Percentiles rank a stretch among this genome's conserved stretches.
Evolutionary conservation across 2,329 filamentous ascomycete genomes (phyloP).

Genomic region (Colletotrichum trifolii): DNA sequence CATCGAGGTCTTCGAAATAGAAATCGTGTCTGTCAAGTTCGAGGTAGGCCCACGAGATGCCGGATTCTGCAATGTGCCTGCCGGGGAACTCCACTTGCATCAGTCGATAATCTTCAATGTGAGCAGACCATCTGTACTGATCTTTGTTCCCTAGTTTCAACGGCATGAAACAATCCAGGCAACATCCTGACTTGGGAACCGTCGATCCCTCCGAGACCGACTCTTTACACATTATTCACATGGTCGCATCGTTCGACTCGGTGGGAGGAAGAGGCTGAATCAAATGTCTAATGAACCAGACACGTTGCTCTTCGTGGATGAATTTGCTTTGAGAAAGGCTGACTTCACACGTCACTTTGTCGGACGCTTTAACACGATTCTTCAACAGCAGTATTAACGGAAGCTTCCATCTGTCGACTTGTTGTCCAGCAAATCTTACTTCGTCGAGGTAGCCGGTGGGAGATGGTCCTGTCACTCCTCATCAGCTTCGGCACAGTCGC

Average conservation of each 20-base stretch:
- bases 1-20: conserved; percentile 13
- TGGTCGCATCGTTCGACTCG: not conserved
- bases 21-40: conserved; percentile 14
- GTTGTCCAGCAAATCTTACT: conserved; percentile 1
- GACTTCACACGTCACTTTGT: not conserved
- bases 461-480: conserved; percentile 47
- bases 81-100: conserved; percentile 22
- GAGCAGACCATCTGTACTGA: conserved; percentile 20
- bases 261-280: not conserved
- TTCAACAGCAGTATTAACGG: not conserved
- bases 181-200: conserved; percentile 2
- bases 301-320: not conserved
- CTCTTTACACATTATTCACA: not conserved
- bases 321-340: not conserved
- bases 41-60: conserved; percentile 10
- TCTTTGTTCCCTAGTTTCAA: conserved; percentile 12
- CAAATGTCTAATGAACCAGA: not conserved
- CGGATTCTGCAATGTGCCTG: conserved; percentile 7
- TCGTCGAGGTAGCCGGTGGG: not conserved
- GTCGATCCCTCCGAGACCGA: conserved; percentile 7
- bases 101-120: conserved; percentile 24
- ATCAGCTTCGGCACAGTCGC: conserved; percentile 56
- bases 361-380: conserved; percentile 7
- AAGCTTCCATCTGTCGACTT: not conserved
- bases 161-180: conserved; percentile 26